Evolutionary conservation across 495 filamentous ascomycete species (phyloP).

Genomic region (Penicillium bialowiezense): DNA sequence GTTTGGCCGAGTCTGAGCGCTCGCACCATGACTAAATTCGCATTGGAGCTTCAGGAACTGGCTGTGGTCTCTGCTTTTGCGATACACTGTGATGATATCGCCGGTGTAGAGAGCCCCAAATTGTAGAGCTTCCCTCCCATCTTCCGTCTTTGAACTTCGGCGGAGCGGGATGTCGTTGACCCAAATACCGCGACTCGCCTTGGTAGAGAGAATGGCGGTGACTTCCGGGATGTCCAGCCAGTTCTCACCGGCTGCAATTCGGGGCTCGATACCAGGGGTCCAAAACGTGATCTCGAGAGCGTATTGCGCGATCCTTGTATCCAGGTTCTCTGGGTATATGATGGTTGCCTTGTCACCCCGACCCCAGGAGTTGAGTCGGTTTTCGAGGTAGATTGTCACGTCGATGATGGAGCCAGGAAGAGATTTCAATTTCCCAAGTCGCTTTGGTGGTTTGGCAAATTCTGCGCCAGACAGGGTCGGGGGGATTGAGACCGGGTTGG

Average conservation of each 20-base stretch:
- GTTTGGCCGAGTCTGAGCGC: constrained; percentile 41
- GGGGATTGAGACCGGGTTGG: constrained; percentile 6
- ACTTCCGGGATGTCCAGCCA: constrained; percentile 54
- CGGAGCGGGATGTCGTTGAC: constrained; percentile 65
- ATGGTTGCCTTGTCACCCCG: constrained; percentile 60
- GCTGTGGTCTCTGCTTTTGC: constrained; percentile 22
- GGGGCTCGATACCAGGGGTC: constrained; percentile 57
- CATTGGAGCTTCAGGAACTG: constrained; percentile 49
- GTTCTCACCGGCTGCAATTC: constrained; percentile 52
- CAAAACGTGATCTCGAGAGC: constrained; percentile 77
- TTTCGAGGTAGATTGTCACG: constrained; percentile 60
- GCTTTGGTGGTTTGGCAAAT: constrained; percentile 36
- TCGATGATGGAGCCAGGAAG: constrained; percentile 46
- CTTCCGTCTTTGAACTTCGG: constrained; percentile 39
- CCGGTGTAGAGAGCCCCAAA: constrained; percentile 70
- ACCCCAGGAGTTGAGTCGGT: constrained; percentile 71
- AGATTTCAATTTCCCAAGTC: constrained; percentile 44
- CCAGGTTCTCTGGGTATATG: constrained; percentile 53
- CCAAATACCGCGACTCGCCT: constrained; percentile 64
- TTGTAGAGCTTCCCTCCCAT: constrained; percentile 46
- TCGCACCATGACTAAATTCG: constrained; percentile 53
- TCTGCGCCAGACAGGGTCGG: constrained; percentile 3
- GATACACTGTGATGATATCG: constrained; percentile 67
- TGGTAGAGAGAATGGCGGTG: constrained; percentile 68
- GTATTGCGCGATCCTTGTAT: constrained; percentile 73